Evolutionary conservation across 129 eudicot genomes (phyloP), one percentile per base, ranked within the genome.

Genomic region (Centella asiatica): DNA sequence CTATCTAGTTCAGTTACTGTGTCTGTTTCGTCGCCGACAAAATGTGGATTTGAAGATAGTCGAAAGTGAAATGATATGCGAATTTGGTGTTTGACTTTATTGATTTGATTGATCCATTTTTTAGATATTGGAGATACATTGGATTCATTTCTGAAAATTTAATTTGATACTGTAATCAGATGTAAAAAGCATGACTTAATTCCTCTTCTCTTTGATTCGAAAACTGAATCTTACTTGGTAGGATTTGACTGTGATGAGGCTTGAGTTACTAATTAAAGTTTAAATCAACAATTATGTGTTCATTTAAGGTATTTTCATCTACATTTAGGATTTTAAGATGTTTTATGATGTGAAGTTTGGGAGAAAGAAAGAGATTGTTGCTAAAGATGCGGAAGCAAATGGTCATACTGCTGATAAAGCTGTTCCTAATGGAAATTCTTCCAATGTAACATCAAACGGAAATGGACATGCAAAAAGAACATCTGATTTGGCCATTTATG

Each of bases 311-410:
- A 6, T 74, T 74, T 72, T 83, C 64, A 46, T 76, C 44, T 60
- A 60, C 24, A 70, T 84, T 66, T 87, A 93, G 96, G 99, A 93
- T 78, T 93, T 93, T 85, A 82, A 87, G 87, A 80, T 88, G 85
- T 85, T 80, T 85, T 93, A 93, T 85, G 96, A 93, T 82, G 64
- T 76, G 57, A 93, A 93, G 95, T 93, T 93, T 85, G 99, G 99
- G 94, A 87, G 99, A 80, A 93, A 88, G 77, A 93, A 57, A 75
- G 85, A 65, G n/a, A 47, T 52, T 2, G 32, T 26, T 61, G 63
- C 22, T 20, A 72, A 84, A 57, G 85, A 76, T 57, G 73, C 34
- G 18, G 78, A 60, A 69, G 77, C 71, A 26, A 74, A 69, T 72
- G 66, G 72, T 68, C 83, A 73, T 17, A 25, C 80, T 44, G 49